Evolutionary conservation across 257 asterid species (phyloP).

Genomic region (Capsicum rhomboideum): DNA sequence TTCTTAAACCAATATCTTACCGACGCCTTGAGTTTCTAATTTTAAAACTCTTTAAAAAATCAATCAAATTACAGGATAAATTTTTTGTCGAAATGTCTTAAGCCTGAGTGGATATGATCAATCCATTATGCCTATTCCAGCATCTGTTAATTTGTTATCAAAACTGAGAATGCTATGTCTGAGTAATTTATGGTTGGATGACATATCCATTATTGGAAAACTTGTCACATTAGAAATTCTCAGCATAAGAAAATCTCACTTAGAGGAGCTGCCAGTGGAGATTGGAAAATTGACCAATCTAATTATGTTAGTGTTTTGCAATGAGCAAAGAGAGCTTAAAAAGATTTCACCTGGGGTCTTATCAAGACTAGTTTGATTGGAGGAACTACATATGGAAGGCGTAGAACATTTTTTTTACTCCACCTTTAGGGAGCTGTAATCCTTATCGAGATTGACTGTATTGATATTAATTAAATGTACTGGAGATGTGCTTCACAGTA

Average conservation of each 20-base stretch:
- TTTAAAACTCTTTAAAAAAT: neutral
- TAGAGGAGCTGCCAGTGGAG: neutral
- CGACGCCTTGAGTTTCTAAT: neutral
- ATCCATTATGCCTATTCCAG: neutral
- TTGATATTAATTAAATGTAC: too few relatives aligned
- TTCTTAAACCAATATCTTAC: neutral
- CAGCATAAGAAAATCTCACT: neutral
- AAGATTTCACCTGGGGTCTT: neutral
- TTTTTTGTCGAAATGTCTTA: neutral
- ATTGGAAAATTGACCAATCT: neutral
- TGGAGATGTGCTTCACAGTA: too few relatives aligned
- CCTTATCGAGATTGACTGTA: too few relatives aligned
- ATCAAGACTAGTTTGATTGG: neutral
- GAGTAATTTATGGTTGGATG: neutral
- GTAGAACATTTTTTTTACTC: too few relatives aligned
- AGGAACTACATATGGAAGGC: too few relatives aligned
- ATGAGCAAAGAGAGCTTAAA: neutral
- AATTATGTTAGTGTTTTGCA: neutral
- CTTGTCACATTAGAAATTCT: constrained; percentile 1
- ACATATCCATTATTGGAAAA: neutral
- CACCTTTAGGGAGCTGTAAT: too few relatives aligned
- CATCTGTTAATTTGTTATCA: neutral
- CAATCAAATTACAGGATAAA: neutral
- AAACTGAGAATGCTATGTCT: neutral
- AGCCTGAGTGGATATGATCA: neutral